Base-by-base conservation (phyloP, 352 stramenopile genomes). In the Pythium rhizo-oryzae region DNA sequence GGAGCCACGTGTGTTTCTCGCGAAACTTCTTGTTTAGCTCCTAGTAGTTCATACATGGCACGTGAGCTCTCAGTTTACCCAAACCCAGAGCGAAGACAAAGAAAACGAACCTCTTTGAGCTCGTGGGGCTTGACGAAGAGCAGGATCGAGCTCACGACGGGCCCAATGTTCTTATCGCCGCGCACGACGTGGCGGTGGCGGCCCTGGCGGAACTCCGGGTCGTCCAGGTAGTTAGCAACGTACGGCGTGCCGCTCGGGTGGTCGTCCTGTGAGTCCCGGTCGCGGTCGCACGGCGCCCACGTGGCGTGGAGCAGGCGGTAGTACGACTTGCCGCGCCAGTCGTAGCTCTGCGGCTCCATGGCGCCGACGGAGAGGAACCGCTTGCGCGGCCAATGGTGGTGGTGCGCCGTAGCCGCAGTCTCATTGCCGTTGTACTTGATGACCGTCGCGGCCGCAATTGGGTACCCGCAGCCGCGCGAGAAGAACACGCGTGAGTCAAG, bases 21-120 rank as follows among this genome's bases (percentile, higher is more conserved):
- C 94, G 84, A 75, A 99, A 99, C 78, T 99, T 96, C 59, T 98
- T 94, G 76, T 99, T 99, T 0, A 99, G 76, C 62, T 99, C 88
- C 75, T 84, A 41, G 5, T n/a, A 2, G 6, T 33, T 33, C 28
- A 33, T 33, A 6, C 6, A 33, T 6, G 28, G 6, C 2, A 33
- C 28, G 28, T 33, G 28, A 33, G 28, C 28, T 33, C 28, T 6
- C 28, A 2, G 6, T 33, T 7, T 6, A 6, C 28, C 2, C 28
- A 33, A 2, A 33, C 6, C 28, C 28, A n/a, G n/a, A n/a, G n/a
- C n/a, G n/a, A n/a, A 33, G 6, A 6, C 3, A 2, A 33, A 6
- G 6, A 6, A 33, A 13, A 18, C 65, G 9, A 23, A 84, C 80
- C 62, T 96, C 91, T 78, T 99, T 99, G 47, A 99, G 78, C 19